Conservation (phyloP, 75 land plant genomes). For the Sequoia sempervirens region DNA sequence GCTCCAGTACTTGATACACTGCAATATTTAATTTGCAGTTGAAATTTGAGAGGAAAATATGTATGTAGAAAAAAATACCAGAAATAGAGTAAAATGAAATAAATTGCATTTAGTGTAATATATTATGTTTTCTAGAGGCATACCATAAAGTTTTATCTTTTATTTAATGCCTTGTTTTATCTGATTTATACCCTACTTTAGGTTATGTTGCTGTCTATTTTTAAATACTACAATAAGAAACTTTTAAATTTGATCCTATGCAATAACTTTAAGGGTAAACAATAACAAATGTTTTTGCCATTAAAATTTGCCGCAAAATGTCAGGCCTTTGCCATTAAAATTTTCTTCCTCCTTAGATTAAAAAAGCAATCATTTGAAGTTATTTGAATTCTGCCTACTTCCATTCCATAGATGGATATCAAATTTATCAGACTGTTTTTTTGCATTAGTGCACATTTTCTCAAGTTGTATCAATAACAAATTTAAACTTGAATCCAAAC, state of each 20-base stretch:
- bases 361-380: not conserved
- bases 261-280: not conserved
- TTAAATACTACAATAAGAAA: too few species aligned
- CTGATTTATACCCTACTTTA: not conserved
- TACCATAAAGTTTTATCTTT: not conserved
- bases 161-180: too few species aligned
- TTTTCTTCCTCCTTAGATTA: not conserved
- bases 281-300: too few species aligned
- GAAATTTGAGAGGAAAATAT: not conserved
- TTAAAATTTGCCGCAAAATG: not conserved
- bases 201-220: not conserved
- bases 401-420: not conserved
- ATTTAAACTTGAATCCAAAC: not conserved
- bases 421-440: not conserved
- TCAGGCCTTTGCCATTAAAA: not conserved
- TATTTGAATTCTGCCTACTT: not conserved
- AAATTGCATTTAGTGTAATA: not conserved
- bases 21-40: not conserved
- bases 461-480: not conserved
- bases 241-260: too few species aligned
- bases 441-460: not conserved
- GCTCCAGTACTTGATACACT: not conserved
- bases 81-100: not conserved
- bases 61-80: not conserved
- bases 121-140: not conserved